phyloP scores from a whole-genome alignment of 495 filamentous ascomycete species.

The Penicillium samsonianum region DNA sequence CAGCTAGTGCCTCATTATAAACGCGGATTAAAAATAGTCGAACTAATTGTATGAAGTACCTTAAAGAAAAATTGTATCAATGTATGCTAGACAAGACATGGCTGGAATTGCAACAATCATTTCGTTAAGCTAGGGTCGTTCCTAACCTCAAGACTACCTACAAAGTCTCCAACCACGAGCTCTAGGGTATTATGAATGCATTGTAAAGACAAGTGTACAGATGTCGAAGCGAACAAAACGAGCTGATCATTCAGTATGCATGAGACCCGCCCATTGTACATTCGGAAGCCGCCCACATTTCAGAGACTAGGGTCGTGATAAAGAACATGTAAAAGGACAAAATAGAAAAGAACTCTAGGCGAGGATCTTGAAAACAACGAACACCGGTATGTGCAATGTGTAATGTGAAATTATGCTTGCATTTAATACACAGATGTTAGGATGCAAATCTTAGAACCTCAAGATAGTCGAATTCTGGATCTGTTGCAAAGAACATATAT shows the following conservation, averaged over 20 bases:
- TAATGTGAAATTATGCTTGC: not conserved
- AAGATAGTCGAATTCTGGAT: not conserved
- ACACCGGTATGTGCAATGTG: slow-evolving; percentile 7
- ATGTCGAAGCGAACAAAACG: slow-evolving; percentile 12
- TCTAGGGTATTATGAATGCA: slow-evolving; percentile 13
- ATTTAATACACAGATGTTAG: not conserved
- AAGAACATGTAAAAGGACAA: not conserved
- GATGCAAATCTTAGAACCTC: slow-evolving; percentile 1
- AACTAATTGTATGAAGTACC: too few relatives aligned
- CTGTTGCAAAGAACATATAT: slow-evolving; percentile 11
- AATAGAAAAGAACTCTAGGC: not conserved
- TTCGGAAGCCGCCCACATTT: slow-evolving; percentile 12
- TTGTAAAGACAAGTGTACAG: slow-evolving; percentile 13
- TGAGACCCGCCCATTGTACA: slow-evolving; percentile 24
- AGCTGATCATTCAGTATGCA: slow-evolving; percentile 14
- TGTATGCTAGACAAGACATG: too few relatives aligned
- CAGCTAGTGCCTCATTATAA: too few relatives aligned
- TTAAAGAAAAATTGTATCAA: too few relatives aligned
- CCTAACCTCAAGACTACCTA: not conserved
- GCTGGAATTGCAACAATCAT: too few relatives aligned
- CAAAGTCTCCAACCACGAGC: not conserved
- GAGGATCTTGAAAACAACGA: not conserved
- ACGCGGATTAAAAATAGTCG: too few relatives aligned
- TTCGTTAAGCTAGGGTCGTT: too few relatives aligned
- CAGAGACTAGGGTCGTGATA: slow-evolving; percentile 8